These are phyloP conservation scores for Solanum pinnatisectum DNA, from an alignment of 257 asterid genomes.

Conservation along the genomic window DNA sequence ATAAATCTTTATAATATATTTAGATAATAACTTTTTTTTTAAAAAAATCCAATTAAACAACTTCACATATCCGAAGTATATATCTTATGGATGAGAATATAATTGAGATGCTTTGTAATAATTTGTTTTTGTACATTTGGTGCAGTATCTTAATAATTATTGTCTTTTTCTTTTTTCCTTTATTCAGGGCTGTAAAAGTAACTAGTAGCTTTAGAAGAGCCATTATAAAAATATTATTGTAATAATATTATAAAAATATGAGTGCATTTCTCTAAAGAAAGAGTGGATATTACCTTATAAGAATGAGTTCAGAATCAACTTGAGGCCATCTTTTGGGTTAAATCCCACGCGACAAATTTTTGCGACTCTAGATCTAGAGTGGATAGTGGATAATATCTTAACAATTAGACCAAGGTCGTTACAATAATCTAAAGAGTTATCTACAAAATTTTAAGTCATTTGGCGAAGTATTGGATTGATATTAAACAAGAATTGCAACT, in stretches of 20 bases:
- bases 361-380: not conserved
- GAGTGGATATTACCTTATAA: not conserved
- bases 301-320: not conserved
- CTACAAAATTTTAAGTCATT: not conserved
- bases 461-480: not conserved
- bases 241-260: not conserved
- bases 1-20: not conserved
- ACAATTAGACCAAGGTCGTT: not conserved
- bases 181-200: not conserved
- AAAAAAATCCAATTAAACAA: too few relatives aligned
- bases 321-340: too few relatives aligned
- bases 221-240: not conserved
- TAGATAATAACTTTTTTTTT: accelerated
- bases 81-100: not conserved
- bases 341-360: too few relatives aligned
- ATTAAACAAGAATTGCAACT: too few relatives aligned
- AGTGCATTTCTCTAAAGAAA: not conserved
- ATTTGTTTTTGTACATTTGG: not conserved
- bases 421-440: not conserved
- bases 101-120: not conserved
- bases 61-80: not conserved
- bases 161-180: not conserved
- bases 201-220: not conserved
- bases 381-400: too few relatives aligned
- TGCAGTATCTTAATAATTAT: not conserved